Percentiles rank a stretch among this genome's conserved stretches.
phyloP scores from a whole-genome alignment of 202 grass and related monocot genomes.

The Setaria viridis region DNA sequence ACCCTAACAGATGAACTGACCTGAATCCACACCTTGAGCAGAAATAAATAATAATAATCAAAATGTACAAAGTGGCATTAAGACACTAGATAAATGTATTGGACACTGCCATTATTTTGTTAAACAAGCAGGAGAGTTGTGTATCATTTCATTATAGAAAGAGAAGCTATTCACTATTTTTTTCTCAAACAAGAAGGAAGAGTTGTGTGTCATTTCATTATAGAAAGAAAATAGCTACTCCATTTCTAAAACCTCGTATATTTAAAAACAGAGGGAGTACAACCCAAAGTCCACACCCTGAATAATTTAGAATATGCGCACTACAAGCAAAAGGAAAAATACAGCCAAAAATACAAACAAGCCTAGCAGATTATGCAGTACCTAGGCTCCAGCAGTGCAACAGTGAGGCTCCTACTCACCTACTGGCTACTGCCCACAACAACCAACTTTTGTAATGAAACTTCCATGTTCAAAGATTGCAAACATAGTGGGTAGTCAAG shows the following conservation, averaged over 20 bases:
- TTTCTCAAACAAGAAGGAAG: too few species aligned
- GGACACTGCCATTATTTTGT: too few species aligned
- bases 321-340: neutral
- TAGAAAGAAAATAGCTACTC: neutral
- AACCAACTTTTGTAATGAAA: neutral
- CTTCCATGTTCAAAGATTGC: neutral
- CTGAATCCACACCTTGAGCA: neutral
- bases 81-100: neutral
- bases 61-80: neutral
- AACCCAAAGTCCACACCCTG: neutral
- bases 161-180: too few species aligned
- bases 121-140: too few species aligned
- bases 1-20: neutral
- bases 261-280: neutral
- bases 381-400: too few species aligned
- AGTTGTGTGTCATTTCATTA: neutral
- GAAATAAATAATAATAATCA: conserved; percentile 7
- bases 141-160: neutral
- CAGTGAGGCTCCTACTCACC: neutral
- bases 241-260: neutral
- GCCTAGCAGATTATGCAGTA: too few species aligned
- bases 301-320: neutral
- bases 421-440: neutral
- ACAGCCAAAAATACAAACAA: neutral
- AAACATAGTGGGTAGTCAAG: neutral